A percentile compares a stretch with the other conserved stretches of the same genome.
Evolutionary conservation across 805 yeast genomes (phyloP).

Genomic region (Schwanniomyces yamadae): DNA sequence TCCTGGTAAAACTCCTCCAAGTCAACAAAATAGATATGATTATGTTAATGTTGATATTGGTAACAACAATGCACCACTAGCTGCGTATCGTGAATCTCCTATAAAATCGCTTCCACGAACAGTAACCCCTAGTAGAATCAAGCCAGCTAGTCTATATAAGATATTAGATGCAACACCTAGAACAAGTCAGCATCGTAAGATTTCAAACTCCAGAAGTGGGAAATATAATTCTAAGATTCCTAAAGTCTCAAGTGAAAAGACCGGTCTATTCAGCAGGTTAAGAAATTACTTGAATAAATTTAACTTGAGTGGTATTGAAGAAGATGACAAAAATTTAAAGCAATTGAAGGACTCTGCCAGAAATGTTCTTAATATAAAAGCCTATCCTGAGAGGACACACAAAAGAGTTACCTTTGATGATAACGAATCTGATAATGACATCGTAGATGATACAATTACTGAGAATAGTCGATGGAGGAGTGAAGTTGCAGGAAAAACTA

Average conservation of each 20-base stretch:
- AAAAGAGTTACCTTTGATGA: constrained; percentile 16
- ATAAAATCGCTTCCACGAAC: constrained; percentile 4
- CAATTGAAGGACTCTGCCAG: constrained; percentile 17
- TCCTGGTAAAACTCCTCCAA: too few relatives aligned
- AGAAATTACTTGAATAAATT: constrained; percentile 13
- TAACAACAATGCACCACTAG: too few relatives aligned
- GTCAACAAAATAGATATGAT: too few relatives aligned
- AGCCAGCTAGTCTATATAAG: constrained; percentile 12
- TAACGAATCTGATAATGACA: not conserved
- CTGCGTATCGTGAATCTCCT: constrained; percentile 8
- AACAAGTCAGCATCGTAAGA: not conserved
- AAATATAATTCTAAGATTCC: constrained; percentile 2
- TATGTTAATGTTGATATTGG: too few relatives aligned
- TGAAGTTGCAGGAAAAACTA: constrained; percentile 15
- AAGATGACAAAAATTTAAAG: constrained; percentile 14
- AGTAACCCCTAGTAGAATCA: constrained; percentile 8
- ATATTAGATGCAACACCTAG: constrained; percentile 7
- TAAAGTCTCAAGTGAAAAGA: constrained; percentile 3
- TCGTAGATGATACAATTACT: constrained; percentile 6
- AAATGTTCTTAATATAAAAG: constrained; percentile 9
- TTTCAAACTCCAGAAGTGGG: not conserved
- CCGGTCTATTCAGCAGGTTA: constrained; percentile 11
- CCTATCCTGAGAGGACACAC: constrained; percentile 6
- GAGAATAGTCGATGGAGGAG: too few relatives aligned
- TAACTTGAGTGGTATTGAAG: constrained; percentile 12